phyloP scores from a whole-genome alignment of 495 filamentous ascomycete species.

The Penicillium nucicola region DNA sequence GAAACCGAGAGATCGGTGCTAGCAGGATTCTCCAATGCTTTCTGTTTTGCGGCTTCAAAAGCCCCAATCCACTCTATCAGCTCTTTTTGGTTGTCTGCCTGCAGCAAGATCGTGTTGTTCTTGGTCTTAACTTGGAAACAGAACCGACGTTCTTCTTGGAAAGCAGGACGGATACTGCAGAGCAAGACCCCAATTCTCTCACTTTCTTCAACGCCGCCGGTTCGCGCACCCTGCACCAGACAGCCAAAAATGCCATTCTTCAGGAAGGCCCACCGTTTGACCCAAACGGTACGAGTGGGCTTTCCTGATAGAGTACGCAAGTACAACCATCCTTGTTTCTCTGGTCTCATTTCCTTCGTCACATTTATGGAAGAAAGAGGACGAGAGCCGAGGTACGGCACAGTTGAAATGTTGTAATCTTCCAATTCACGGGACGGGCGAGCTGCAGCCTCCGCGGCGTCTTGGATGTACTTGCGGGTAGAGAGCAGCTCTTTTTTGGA shows the following conservation, averaged over 20 bases:
- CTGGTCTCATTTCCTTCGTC: slow-evolving; percentile 42
- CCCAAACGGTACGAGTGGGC: slow-evolving; percentile 81
- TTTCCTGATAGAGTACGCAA: slow-evolving; percentile 80
- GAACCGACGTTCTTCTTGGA: slow-evolving; percentile 90
- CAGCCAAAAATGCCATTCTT: slow-evolving; percentile 96
- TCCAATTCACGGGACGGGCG: slow-evolving; percentile 89
- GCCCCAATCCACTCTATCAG: slow-evolving; percentile 88
- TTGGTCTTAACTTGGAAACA: slow-evolving; percentile 99
- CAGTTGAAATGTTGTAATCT: slow-evolving; percentile 83
- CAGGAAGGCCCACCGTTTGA: slow-evolving; percentile 90
- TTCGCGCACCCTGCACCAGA: slow-evolving; percentile 80
- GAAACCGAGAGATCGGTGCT: slow-evolving; percentile 59
- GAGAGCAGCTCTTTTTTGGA: slow-evolving; percentile 76
- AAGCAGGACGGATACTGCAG: slow-evolving; percentile 85
- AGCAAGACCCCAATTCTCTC: slow-evolving; percentile 94
- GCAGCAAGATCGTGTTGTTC: slow-evolving; percentile 81
- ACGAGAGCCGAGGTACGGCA: slow-evolving; percentile 75
- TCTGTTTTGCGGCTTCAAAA: slow-evolving; percentile 90
- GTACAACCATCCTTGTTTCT: slow-evolving; percentile 96
- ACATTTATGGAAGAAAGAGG: slow-evolving; percentile 56
- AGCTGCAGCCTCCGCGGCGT: slow-evolving; percentile 62
- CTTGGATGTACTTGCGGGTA: slow-evolving; percentile 80
- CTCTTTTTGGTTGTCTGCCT: slow-evolving; percentile 88
- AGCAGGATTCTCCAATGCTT: slow-evolving; percentile 75
- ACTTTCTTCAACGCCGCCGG: slow-evolving; percentile 87